Conservation (phyloP, 2,329 filamentous ascomycete species). For the Fusarium coicis region DNA sequence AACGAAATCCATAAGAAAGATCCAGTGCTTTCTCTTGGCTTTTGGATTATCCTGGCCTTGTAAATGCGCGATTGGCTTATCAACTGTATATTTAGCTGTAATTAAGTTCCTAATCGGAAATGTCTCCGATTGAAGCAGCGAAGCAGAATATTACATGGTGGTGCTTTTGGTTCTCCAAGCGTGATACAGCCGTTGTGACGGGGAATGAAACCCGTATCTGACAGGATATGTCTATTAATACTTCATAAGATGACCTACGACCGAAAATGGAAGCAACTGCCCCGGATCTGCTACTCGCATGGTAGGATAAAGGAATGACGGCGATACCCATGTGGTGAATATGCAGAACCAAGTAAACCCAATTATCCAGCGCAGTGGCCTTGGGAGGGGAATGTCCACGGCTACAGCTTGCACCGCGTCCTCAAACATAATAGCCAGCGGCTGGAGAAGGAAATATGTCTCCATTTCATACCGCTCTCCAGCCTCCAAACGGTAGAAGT, state of each 20-base stretch:
- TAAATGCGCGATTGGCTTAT: neutral
- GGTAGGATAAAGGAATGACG: neutral
- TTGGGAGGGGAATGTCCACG: rapidly evolving
- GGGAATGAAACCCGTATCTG: rapidly evolving
- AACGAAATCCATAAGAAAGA: neutral
- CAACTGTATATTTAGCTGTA: neutral
- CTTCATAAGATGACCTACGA: neutral
- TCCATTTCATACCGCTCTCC: neutral
- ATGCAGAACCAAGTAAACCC: neutral
- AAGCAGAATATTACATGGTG: rapidly evolving
- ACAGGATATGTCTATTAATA: neutral
- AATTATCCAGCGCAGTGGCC: neutral
- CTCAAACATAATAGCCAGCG: neutral
- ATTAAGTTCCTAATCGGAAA: neutral
- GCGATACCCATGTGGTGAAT: neutral
- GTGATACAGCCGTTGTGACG: neutral
- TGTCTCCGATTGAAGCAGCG: neutral
- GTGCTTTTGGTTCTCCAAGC: neutral
- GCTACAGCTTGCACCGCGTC: neutral
- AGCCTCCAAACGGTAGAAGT: neutral
- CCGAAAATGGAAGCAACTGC: neutral
- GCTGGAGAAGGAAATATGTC: neutral
- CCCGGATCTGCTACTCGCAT: neutral
- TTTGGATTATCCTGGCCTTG: neutral
- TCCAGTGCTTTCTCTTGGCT: neutral